These are phyloP conservation scores for Calonectria fujianensis DNA, from an alignment of 2,329 filamentous ascomycete species.

Conservation along the genomic window DNA sequence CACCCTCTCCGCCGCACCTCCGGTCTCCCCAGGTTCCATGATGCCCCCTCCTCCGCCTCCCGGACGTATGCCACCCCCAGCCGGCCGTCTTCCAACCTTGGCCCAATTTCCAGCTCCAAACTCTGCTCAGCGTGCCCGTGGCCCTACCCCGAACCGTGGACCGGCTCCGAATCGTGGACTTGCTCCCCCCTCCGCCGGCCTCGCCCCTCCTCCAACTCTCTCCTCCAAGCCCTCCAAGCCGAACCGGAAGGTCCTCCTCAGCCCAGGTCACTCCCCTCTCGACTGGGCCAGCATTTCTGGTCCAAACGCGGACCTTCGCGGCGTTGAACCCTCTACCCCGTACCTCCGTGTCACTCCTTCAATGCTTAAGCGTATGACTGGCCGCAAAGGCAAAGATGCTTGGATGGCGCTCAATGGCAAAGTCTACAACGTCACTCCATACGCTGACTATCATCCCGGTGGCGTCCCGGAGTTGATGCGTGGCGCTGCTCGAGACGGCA, in stretches of 20 bases:
- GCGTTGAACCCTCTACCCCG: conserved; percentile 69
- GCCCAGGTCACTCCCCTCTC: conserved; percentile 94
- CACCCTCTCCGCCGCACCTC: conserved; percentile 39
- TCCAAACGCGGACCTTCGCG: conserved; percentile 80
- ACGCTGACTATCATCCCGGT: conserved; percentile 92
- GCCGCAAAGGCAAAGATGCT: conserved; percentile 88
- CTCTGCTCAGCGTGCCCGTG: conserved; percentile 70
- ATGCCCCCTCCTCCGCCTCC: conserved; percentile 56
- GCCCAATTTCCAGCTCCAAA: conserved; percentile 70
- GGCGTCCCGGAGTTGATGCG: conserved; percentile 84
- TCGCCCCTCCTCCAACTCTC: conserved; percentile 75
- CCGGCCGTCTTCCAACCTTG: conserved; percentile 58
- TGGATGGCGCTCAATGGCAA: conserved; percentile 94
- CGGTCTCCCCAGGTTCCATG: conserved; percentile 49
- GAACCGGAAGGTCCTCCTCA: conserved; percentile 83
- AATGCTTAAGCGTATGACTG: conserved; percentile 85
- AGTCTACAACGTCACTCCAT: conserved; percentile 96
- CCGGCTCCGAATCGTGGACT: conserved; percentile 63
- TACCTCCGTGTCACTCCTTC: conserved; percentile 87
- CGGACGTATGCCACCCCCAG: conserved; percentile 49
- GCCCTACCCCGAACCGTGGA: conserved; percentile 65
- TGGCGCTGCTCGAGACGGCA: conserved; percentile 77
- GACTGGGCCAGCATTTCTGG: conserved; percentile 92
- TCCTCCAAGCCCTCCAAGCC: conserved; percentile 72
- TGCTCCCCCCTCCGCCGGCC: conserved; percentile 59